These are phyloP conservation scores for Diatrype stigma DNA, from an alignment of 2,329 filamentous ascomycete genomes.

Conservation along the genomic window DNA sequence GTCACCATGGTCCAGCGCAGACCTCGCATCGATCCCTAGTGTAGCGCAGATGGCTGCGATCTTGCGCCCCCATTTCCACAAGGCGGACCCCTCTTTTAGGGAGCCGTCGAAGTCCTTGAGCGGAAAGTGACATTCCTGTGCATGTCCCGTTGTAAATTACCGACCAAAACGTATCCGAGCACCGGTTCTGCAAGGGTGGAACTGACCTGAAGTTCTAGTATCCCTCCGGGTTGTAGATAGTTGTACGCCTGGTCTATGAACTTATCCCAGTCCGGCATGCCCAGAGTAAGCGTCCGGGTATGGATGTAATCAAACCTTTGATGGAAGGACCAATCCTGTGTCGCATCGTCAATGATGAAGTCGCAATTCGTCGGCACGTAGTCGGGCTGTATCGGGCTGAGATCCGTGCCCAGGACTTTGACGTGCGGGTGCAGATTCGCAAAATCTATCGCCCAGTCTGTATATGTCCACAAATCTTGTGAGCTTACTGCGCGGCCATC, in stretches of 20 bases:
- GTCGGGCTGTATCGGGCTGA: slow-evolving; percentile 17
- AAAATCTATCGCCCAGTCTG: slow-evolving; percentile 19
- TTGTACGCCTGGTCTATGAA: slow-evolving; percentile 14
- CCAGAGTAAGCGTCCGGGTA: slow-evolving; percentile 13
- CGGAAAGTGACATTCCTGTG: slow-evolving; percentile 13
- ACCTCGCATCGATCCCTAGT: slow-evolving; percentile 14
- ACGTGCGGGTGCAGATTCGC: slow-evolving; percentile 14
- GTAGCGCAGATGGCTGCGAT: slow-evolving; percentile 6
- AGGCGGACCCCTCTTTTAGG: slow-evolving; percentile 5
- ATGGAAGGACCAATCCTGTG: slow-evolving; percentile 34
- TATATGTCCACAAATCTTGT: background rate
- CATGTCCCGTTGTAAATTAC: background rate
- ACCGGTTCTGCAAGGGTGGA: too few relatives aligned
- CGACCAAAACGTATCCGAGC: background rate
- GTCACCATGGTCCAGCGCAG: slow-evolving; percentile 9
- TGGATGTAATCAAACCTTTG: slow-evolving; percentile 23
- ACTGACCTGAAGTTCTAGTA: slow-evolving; percentile 19
- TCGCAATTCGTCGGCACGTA: slow-evolving; percentile 15
- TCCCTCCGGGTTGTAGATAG: slow-evolving; percentile 19
- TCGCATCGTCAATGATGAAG: slow-evolving; percentile 44
- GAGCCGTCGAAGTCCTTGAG: slow-evolving; percentile 12
- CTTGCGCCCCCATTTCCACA: slow-evolving; percentile 13
- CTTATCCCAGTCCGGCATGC: slow-evolving; percentile 18
- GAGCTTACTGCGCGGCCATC: background rate
- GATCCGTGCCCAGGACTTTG: slow-evolving; percentile 15